Evolutionary conservation across 2,329 filamentous ascomycete species (phyloP).

Genomic region (Fusarium torulosum): DNA sequence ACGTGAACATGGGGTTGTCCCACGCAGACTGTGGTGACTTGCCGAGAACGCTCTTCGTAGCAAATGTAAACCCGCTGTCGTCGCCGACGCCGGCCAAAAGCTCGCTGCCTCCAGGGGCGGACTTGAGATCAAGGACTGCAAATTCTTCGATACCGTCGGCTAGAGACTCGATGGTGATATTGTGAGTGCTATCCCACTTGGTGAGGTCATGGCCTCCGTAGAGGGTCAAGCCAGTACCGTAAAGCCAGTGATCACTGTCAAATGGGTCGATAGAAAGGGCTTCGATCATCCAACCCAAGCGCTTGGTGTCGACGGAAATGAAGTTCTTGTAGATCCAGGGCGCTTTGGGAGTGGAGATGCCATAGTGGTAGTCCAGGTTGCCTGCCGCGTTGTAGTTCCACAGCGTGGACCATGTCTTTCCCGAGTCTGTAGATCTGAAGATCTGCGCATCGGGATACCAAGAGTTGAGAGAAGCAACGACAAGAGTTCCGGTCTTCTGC

Average conservation of each 20-base stretch:
- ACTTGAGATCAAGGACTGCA: constrained; percentile 62
- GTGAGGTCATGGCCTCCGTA: constrained; percentile 67
- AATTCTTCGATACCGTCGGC: constrained; percentile 69
- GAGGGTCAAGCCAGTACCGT: constrained; percentile 69
- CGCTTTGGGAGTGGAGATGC: constrained; percentile 60
- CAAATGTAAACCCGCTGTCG: constrained; percentile 65
- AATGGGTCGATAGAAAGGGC: constrained; percentile 68
- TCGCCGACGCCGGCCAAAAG: constrained; percentile 66
- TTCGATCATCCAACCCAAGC: constrained; percentile 73
- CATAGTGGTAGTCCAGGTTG: constrained; percentile 60
- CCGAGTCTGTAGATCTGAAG: constrained; percentile 68
- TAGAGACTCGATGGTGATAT: constrained; percentile 63
- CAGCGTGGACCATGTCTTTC: constrained; percentile 64
- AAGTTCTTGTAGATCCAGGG: constrained; percentile 68
- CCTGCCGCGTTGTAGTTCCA: constrained; percentile 66
- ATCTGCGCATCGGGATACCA: constrained; percentile 71
- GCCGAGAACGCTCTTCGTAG: constrained; percentile 52
- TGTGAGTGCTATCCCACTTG: constrained; percentile 64
- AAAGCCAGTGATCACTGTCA: constrained; percentile 71
- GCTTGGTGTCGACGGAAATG: constrained; percentile 61
- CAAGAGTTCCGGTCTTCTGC: constrained; percentile 66
- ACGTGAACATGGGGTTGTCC: constrained; percentile 62
- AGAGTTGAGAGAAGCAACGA: constrained; percentile 68
- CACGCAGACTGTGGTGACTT: constrained; percentile 60
- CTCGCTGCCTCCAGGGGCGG: constrained; percentile 63